Conservation (phyloP, 371 early-diverging fungal species). For the Parasitella parasitica region DNA sequence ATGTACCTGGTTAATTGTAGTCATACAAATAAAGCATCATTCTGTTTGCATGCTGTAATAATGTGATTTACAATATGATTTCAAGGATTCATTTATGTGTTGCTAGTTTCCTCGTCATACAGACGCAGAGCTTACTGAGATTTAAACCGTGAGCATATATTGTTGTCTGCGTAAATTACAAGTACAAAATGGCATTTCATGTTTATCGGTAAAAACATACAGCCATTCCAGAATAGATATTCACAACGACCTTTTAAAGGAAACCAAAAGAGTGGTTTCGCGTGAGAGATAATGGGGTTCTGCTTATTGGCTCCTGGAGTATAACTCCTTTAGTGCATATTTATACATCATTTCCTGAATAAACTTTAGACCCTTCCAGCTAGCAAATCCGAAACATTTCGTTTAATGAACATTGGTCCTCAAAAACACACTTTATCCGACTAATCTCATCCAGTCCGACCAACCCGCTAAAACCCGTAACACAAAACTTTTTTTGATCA, state of each 20-base stretch:
- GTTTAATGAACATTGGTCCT: slow-evolving; percentile 10
- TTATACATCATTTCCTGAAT: background rate
- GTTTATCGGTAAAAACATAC: background rate
- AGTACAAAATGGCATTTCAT: too few relatives aligned
- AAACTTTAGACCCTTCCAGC: background rate
- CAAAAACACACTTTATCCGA: background rate
- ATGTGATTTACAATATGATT: background rate
- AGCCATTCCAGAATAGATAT: background rate
- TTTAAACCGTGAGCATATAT: background rate
- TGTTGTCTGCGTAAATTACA: too few relatives aligned
- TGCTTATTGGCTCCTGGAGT: background rate
- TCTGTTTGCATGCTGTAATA: background rate
- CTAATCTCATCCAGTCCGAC: slow-evolving; percentile 13
- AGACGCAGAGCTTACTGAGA: background rate
- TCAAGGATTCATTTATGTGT: background rate
- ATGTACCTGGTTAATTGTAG: background rate
- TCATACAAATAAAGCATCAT: background rate
- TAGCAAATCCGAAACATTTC: slow-evolving; percentile 8
- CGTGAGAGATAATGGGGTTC: background rate
- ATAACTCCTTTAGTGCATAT: too few relatives aligned
- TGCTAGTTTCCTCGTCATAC: too few relatives aligned
- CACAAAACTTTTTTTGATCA: slow-evolving; percentile 1
- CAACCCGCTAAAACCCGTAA: slow-evolving; percentile 22
- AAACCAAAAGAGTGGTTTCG: background rate
- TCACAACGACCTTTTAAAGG: background rate